Base-by-base conservation (phyloP, 202 grass and related monocot species). In the Schoenoplectus triqueter region DNA sequence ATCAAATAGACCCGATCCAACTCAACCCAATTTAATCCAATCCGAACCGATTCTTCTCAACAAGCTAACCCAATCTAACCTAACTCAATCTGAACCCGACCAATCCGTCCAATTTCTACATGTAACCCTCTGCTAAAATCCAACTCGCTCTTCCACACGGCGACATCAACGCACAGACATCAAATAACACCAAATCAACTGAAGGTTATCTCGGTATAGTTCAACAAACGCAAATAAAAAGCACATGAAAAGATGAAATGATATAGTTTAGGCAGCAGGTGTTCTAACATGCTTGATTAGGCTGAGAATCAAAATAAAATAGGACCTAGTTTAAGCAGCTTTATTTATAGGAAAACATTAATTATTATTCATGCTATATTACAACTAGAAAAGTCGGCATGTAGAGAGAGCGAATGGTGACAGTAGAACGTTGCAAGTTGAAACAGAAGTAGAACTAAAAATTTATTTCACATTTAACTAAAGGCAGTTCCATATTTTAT, bases 401-500 rank as follows among this genome's bases (percentile, higher is more conserved):
- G n/a, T 50, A 49, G 41, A 20, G 69, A 48, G 69, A 73, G 59
- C 17, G 69, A 48, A 45, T 49, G 44, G 19, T 50, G n/a, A 49
- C 45, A 73, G 46, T 50, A 22, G 4, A 52, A 52, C 49, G 51
- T 55, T 46, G 54, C 8, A 79, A 31, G 19, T 74, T 52, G 48
- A 14, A 74, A 1, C 14, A 46, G 62, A 79, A 11, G 45, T 44
- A 17, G 14, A 79, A 5, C 17, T n/a, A n/a, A 60, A 2, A 44
- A 60, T 17, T 79, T 61, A 79, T 79, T 79, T 79, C 55, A 62
- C 7, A 59, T 7, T 61, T n/a, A 42, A 62, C 40, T 5, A 61
- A 62, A n/a, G 51, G 59, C 5, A 78, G 0, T 11, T 40, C 39
- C 6, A 0, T 60, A 60, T 18, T 45, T 42, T 78, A 60, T n/a